These are phyloP conservation scores for Moricandia arvensis DNA, from an alignment of 345 rosid genomes.

Conservation along the genomic window DNA sequence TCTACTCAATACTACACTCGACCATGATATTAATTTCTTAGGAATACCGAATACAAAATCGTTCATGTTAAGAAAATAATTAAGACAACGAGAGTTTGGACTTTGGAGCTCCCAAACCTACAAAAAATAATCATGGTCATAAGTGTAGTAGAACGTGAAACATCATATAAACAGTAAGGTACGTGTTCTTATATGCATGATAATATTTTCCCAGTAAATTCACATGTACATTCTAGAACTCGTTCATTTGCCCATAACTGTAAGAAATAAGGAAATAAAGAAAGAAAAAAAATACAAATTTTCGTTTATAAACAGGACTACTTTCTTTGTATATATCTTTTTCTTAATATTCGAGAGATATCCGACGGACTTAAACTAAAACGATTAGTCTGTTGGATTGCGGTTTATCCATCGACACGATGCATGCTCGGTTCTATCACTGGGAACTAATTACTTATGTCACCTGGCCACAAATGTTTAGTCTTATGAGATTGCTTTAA, in stretches of 20 bases:
- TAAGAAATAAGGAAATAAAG: not conserved
- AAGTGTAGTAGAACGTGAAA: slow-evolving; percentile 33
- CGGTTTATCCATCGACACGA: not conserved
- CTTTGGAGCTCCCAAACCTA: slow-evolving; percentile 12
- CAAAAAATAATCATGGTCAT: slow-evolving; percentile 26
- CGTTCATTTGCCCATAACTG: slow-evolving; percentile 5
- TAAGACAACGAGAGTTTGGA: slow-evolving; percentile 15
- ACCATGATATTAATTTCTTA: slow-evolving; percentile 5
- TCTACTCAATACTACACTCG: slow-evolving; percentile 35
- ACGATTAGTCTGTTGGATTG: too few species aligned
- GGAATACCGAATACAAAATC: not conserved
- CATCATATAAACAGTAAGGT: slow-evolving; percentile 4
- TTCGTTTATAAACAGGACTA: slow-evolving; percentile 6
- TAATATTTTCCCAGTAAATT: not conserved
- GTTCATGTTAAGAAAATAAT: not conserved
- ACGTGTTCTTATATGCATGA: not conserved
- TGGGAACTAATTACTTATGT: too few species aligned
- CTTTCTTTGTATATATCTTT: slow-evolving; percentile 10
- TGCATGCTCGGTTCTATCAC: too few species aligned
- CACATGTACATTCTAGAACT: not conserved
- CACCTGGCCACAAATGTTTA: too few species aligned
- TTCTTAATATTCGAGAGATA: too few species aligned
- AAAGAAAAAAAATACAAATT: not conserved
- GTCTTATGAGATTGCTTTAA: too few species aligned
- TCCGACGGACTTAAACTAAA: too few species aligned